Percentiles rank a stretch among this genome's conserved stretches.
phyloP scores from a whole-genome alignment of 2,329 filamentous ascomycete species.

The Colletotrichum orbiculare region DNA sequence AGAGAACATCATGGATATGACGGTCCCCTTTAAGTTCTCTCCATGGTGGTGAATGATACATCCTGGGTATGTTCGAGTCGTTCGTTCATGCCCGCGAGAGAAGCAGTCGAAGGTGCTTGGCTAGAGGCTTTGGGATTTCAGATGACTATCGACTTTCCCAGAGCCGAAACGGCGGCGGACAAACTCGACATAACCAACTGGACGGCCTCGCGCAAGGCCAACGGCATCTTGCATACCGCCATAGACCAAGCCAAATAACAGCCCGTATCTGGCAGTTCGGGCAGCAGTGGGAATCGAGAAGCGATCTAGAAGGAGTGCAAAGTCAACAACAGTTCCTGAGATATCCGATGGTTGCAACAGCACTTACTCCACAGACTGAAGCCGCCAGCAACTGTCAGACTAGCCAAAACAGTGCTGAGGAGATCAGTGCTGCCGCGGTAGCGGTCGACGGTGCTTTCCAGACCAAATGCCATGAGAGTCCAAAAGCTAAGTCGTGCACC shows the following conservation, averaged over 20 bases:
- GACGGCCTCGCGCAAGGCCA: constrained; percentile 75
- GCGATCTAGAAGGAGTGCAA: constrained; percentile 65
- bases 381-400: constrained; percentile 83
- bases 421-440: constrained; percentile 78
- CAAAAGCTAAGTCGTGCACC: constrained; percentile 77
- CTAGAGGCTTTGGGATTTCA: not conserved
- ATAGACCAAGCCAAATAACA: constrained; percentile 82
- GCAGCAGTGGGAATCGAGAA: constrained; percentile 82
- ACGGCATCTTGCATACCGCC: constrained; percentile 84
- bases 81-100: too few relatives aligned
- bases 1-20: too few relatives aligned
- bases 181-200: constrained; percentile 80
- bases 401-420: constrained; percentile 83
- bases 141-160: not conserved
- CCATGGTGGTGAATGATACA: too few relatives aligned
- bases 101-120: too few relatives aligned
- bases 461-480: constrained; percentile 79
- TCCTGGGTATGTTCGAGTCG: too few relatives aligned
- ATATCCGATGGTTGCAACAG: not conserved
- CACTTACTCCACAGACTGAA: constrained; percentile 88
- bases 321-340: not conserved
- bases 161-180: constrained; percentile 56
- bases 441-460: constrained; percentile 88
- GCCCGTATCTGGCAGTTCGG: constrained; percentile 81
- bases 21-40: too few relatives aligned